A percentile compares a stretch with the other conserved stretches of the same genome.
These are phyloP conservation scores for Coemansia sp. DNA, from an alignment of 192 early-diverging fungal genomes.

Conservation along the genomic window DNA sequence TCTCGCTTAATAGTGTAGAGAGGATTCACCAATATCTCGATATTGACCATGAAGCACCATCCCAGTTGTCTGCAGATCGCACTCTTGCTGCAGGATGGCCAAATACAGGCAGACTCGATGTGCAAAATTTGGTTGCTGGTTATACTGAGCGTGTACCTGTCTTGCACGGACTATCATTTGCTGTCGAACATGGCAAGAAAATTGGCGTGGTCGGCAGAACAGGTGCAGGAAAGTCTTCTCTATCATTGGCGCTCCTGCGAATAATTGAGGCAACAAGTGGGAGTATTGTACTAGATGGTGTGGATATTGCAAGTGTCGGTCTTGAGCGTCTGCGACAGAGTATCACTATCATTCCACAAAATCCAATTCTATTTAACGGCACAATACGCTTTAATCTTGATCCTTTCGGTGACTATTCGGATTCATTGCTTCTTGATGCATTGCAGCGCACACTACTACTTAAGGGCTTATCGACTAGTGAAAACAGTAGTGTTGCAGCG, in stretches of 20 bases:
- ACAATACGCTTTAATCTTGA: conserved; percentile 84
- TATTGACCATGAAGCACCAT: conserved; percentile 72
- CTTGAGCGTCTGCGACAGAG: conserved; percentile 68
- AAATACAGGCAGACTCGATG: conserved; percentile 61
- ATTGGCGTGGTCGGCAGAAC: conserved; percentile 89
- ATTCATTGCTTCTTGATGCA: conserved; percentile 20
- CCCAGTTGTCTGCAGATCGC: conserved; percentile 53
- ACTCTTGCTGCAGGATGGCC: conserved; percentile 65
- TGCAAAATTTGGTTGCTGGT: conserved; percentile 63
- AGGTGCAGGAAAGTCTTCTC: conserved; percentile 73
- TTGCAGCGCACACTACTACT: conserved; percentile 25
- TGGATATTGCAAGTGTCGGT: conserved; percentile 71
- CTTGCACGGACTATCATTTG: conserved; percentile 71
- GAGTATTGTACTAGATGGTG: conserved; percentile 68
- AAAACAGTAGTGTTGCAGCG: neutral
- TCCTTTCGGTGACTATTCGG: conserved; percentile 73
- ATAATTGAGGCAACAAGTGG: conserved; percentile 69
- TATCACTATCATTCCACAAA: conserved; percentile 86
- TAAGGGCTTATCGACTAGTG: neutral
- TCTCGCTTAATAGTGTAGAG: conserved; percentile 77
- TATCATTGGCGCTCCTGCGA: conserved; percentile 68
- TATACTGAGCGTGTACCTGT: conserved; percentile 59
- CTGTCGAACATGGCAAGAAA: conserved; percentile 67
- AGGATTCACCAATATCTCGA: conserved; percentile 74
- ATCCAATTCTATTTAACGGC: conserved; percentile 72